Evolutionary conservation across 2,329 filamentous ascomycete genomes (phyloP), one percentile per base, ranked within the genome.

Genomic region (Aspergillus cejpii): DNA sequence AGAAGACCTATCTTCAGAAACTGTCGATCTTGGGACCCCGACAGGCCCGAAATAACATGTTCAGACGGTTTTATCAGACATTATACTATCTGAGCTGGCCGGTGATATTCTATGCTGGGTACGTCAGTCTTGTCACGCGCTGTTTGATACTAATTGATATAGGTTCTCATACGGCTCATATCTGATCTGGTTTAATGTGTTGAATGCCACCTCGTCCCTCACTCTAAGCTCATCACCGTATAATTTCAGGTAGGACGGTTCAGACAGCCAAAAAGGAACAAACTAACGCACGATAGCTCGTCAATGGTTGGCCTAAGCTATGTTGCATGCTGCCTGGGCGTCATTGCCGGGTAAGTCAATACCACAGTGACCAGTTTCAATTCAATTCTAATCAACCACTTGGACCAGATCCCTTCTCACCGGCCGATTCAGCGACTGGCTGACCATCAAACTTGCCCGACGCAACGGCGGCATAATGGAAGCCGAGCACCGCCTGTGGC

Each of bases 401-500:
- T 17, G 6, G 11, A 7, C 6, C 37, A 67, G 65, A 10, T 66
- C 63, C 2, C 41, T 69, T n/a, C 63, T 67, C 41, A 64, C 67
- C 6, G 67, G 68, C 20, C 53, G 59, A 6, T 62, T 68, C 45
- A 68, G 66, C 28, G 66, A 70, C 48, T 67, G 63, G 61, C 55
- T 69, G 26, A 62, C 63, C 1, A 50, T 69, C 44, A 60, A 57
- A 36, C 56, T 69, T 8, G 64, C 67, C 11, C 64, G 67, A 2
- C 66, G 65, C 23, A 69, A 69, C 41, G 60, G 60, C 10, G 68
- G 68, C 7, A 52, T 67, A 17, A 66, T 68, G 59, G 68, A 71
- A 52, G 65, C 68, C 3, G 68, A 71, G 43, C 58, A 68, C 26
- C 63, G 68, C 10, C 54, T 70, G 1, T 72, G 67, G 67, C 63